Evolutionary conservation across 2,329 filamentous ascomycete species (phyloP).

Genomic region (Diatrype stigma): DNA sequence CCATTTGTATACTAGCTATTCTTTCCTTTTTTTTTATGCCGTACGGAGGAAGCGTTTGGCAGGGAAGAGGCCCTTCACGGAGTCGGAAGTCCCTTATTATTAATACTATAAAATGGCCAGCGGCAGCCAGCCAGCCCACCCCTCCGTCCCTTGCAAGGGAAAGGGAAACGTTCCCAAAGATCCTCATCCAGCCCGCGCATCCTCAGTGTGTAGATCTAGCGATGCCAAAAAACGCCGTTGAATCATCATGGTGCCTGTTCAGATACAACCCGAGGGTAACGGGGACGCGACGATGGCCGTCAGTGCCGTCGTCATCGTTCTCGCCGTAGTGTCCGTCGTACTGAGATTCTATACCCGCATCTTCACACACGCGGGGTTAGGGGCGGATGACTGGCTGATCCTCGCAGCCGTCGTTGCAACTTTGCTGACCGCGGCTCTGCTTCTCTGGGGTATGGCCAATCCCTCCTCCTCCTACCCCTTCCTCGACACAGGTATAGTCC

Average conservation of each 20-base stretch:
- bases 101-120: too few species aligned
- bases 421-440: constrained; percentile 1
- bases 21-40: too few species aligned
- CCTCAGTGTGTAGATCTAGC: neutral
- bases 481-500: too few species aligned
- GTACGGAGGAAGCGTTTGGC: too few species aligned
- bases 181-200: neutral
- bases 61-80: too few species aligned
- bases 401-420: constrained; percentile 5
- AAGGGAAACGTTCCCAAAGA: neutral
- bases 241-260: neutral
- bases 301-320: constrained; percentile 9
- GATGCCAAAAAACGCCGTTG: neutral
- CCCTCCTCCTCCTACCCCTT: neutral
- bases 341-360: constrained; percentile 15
- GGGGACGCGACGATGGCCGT: constrained; percentile 19
- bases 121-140: too few species aligned
- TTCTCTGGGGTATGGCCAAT: constrained; percentile 5
- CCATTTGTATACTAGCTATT: too few species aligned
- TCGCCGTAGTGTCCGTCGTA: constrained; percentile 7
- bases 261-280: neutral
- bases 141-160: too few species aligned
- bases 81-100: too few species aligned
- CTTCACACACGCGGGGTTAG: constrained; percentile 8
- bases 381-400: constrained; percentile 16